Base-by-base conservation (phyloP, 2,329 filamentous ascomycete genomes). In the Penicillium sp. region DNA sequence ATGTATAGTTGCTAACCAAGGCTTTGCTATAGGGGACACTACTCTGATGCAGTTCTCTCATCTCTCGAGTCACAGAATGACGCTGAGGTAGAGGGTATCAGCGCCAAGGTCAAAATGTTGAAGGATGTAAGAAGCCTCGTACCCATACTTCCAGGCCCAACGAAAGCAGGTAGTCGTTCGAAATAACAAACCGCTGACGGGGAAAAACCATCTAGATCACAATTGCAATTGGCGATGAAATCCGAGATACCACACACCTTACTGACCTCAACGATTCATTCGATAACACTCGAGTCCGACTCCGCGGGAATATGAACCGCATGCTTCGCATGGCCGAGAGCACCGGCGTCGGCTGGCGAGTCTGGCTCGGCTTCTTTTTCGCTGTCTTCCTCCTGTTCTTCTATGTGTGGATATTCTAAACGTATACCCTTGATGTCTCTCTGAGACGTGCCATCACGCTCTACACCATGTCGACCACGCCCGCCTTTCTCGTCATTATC, bases 21-120 rank as follows among this genome's bases (percentile, higher is more conserved):
- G 59, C 15, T 49, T 57, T 19, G 47, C 25, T 55, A 64, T 65
- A 91, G 89, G 72, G 93, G 93, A 15, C 93, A 97, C 74, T 97
- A 97, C 75, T 93, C 89, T 72, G 89, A 96, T 69, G 90, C 93
- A 21, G 91, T 96, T 48, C 83, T 99, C 53, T 91, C 91, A 73
- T 92, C 96, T 78, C 83, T 99, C 60, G 94, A 99, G 80, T 93
- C 90, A 70, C 94, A 99, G 79, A 97, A 97, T 72, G 93, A 97
- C 67, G 82, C 86, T 58, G 89, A 97, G 68, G 88, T 97, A 12
- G 89, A 91, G 61, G 91, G 92, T n/a, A 93, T 97, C 70, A 83
- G 91, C 65, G 89, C 89, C 65, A 97, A 96, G 77, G 93, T 97
- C 60, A 87, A 84, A 79, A 86, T 92, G 79, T 74, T 97, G 68